Percentiles rank a stretch among this genome's conserved stretches.
Evolutionary conservation across 352 stramenopile genomes (phyloP).

Genomic region (Globisporangium emineosum): DNA sequence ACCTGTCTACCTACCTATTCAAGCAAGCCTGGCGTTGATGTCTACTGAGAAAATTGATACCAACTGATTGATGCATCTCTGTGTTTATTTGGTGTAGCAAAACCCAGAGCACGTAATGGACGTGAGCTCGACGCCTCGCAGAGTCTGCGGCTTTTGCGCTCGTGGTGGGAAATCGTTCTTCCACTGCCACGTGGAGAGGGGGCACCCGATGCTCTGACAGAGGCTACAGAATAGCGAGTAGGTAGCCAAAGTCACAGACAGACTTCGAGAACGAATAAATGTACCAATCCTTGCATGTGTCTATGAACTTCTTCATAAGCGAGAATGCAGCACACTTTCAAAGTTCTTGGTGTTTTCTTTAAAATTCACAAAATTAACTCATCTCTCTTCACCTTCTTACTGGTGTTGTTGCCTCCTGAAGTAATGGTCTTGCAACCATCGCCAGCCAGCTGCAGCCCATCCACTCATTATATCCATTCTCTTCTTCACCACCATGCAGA

Average conservation of each 20-base stretch:
- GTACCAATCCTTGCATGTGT: conserved; percentile 1
- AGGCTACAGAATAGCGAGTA: background rate
- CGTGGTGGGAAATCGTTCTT: conserved; percentile 44
- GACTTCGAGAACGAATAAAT: conserved; percentile 7
- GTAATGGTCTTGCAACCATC: background rate
- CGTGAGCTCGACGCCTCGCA: conserved; percentile 40
- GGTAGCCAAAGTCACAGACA: background rate
- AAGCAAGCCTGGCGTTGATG: background rate
- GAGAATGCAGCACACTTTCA: background rate
- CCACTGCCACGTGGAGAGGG: conserved; percentile 69
- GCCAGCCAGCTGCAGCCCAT: background rate
- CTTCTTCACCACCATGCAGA: conserved; percentile 2
- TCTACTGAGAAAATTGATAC: background rate
- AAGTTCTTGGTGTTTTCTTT: background rate
- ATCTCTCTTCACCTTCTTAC: background rate
- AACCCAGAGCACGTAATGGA: conserved; percentile 76
- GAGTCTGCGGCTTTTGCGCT: conserved; percentile 43
- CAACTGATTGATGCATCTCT: conserved; percentile 5
- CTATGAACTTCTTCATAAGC: background rate
- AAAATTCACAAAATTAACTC: conserved; percentile 8
- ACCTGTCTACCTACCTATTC: background rate
- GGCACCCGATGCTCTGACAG: conserved; percentile 68
- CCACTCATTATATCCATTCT: background rate
- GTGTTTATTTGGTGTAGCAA: conserved; percentile 24
- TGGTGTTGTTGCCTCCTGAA: background rate